Base-by-base conservation (phyloP, 2,329 filamentous ascomycete species). In the Xylariomycetidae sp. region DNA sequence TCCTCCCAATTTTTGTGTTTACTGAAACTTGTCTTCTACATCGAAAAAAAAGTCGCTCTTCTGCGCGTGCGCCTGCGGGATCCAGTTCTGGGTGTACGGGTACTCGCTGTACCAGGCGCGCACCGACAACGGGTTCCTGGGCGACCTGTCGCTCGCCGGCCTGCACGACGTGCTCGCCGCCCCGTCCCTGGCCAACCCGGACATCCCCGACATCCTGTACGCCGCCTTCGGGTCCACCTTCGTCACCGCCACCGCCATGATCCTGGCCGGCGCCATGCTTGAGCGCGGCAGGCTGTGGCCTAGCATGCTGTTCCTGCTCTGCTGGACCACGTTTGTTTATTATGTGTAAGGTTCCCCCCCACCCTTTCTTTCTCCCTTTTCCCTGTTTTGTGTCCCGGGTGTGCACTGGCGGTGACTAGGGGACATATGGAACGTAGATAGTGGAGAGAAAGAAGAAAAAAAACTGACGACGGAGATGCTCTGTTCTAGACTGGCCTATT, bases 251-350 rank as follows among this genome's bases (percentile, higher is more conserved):
- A 63, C 60, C 0, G 60, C 60, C 16, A 61, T 62, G 57, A 63
- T 63, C 25, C 36, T 63, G 34, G 59, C 60, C 3, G 59, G 60
- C 7, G 59, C 59, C 1, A 61, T 63, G 46, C 44, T 63, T 0
- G 60, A 63, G 38, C 41, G 60, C 9, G 60, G 61, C 0, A 38
- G 61, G 3, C 43, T 63, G 4, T 50, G 47, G 28, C 61, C 62
- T 0, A 80, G 76, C 7, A 67, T 85, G 49, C 62, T 85, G 16
- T 85, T 81, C 42, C 64, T 69, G 15, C 75, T 81, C 51, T 70
- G 63, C 48, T 82, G 77, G 77, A 74, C 76, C 0, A 82, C 78
- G 0, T 66, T 81, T 34, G 78, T 82, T 3, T 82, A 82, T 56
- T 81, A 60, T 16, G 42, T 59, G 56, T 55, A 29, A 45, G 53